Base-by-base conservation (phyloP, 495 filamentous ascomycete species). In the Aspergillus steynii region DNA sequence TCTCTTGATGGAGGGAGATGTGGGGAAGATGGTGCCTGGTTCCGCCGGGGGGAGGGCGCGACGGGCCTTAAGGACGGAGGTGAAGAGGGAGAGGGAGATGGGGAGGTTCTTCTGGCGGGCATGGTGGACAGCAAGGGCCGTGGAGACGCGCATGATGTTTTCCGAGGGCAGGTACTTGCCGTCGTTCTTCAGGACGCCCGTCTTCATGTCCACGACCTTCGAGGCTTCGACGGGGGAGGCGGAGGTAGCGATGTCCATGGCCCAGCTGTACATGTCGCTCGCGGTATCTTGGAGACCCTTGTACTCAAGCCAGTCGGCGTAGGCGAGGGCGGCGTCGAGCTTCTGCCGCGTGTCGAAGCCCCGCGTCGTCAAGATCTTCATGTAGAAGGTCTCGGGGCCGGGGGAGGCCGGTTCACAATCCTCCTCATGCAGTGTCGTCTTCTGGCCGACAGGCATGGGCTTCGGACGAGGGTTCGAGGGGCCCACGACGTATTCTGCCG, bases 381-480 rank as follows among this genome's bases (percentile, higher is more conserved):
- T 82, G 67, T 96, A 97, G 64, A 85, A 89, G 9, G 71, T 79
- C 64, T 93, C 85, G 0, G 93, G 88, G 3, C 82, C 65, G 15
- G 86, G 85, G 42, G 82, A 90, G 1, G 85, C 83, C 1, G 77
- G 74, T 63, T 84, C 81, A 68, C 88, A 91, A 65, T 96, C 75
- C 65, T 92, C 85, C 71, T 96, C 91, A 37, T 71, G 80, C 1
- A 89, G 88, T 0, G 85, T 79, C 61, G 78, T 72, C 60, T 74
- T 74, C 58, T 80, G 77, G 7, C 84, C 83, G 4, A 81, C 76
- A 7, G 87, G 87, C 54, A 91, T 76, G 3, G 91, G 90, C 66
- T 84, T 86, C 8, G 93, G 91, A 51, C 85, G 80, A 7, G 90
- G 91, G 70, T 97, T 96, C 9, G 90, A 92, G 1, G 91, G 91